Conservation (phyloP, 441 rosid genomes). For the Pelargonium fulgidum region DNA sequence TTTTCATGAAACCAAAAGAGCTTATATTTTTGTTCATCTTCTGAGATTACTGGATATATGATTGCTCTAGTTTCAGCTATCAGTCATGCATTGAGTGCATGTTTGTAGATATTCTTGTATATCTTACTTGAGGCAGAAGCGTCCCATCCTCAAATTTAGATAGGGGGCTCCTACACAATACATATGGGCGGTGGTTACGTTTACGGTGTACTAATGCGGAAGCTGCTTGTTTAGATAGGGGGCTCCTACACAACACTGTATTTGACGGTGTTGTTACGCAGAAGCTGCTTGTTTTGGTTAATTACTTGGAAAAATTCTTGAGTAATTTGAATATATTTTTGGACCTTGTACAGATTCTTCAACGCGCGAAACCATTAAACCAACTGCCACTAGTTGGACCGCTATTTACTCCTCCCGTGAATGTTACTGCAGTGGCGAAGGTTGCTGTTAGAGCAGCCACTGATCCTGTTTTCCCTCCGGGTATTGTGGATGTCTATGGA, state of each 20-base stretch:
- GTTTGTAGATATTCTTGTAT: background rate
- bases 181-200: too few species aligned
- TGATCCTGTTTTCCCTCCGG: constrained; percentile 60
- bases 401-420: constrained; percentile 54
- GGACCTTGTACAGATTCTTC: constrained; percentile 38
- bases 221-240: background rate
- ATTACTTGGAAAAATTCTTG: background rate
- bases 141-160: too few species aligned
- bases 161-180: too few species aligned
- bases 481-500: constrained; percentile 48
- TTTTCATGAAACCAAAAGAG: background rate
- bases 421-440: constrained; percentile 44
- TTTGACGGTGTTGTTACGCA: background rate
- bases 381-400: constrained; percentile 58
- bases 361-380: constrained; percentile 49
- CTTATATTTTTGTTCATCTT: background rate
- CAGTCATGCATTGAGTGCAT: too few species aligned
- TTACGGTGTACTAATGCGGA: background rate
- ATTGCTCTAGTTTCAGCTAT: too few species aligned
- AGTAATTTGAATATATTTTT: background rate
- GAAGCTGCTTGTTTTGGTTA: background rate
- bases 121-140: too few species aligned
- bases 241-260: too few species aligned
- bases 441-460: constrained; percentile 63
- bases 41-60: background rate